Evolutionary conservation across 805 yeast species (phyloP), one percentile per base, ranked within the genome.

Genomic region (Suhomyces xylopsoci): DNA sequence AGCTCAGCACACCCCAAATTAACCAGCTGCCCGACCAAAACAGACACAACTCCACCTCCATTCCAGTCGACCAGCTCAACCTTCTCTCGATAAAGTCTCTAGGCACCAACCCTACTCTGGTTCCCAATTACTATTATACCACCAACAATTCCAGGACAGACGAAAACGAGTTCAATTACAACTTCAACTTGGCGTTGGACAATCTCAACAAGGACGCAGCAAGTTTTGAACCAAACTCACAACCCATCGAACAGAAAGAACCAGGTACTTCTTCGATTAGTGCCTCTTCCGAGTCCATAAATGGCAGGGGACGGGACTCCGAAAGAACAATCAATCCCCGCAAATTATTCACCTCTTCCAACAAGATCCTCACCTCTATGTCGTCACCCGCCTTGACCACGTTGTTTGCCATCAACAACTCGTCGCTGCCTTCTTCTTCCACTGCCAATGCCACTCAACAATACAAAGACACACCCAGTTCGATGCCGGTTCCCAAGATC

Each of bases 241-340:
- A 20, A 20, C 20, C 20, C 3, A 15, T 15, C 4, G 24, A 38
- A 38, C 42, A 38, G 3, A 38, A 38, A 12, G 42, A 17, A 38
- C 4, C 32, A 5, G 32, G 32, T 10, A 12, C 32, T 28, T 4
- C 32, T 12, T 12, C 32, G 2, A 10, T 28, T 10, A 12, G 32
- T 10, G 5, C n/a, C 12, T 12, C 32, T 12, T 12, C 32, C 32
- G 32, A 28, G 12, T 12, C 14, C n/a, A 28, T 28, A 10, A 28
- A 28, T 28, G 32, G 32, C 19, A 7, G 5, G 41, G 41, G 41
- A 8, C 28, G 40, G 7, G 48, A 46, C n/a, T 12, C 44, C 34
- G 53, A 48, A 17, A 28, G 45, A 10, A 57, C 60, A 17, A 56
- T 57, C 34, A 57, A 57, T 44, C 60, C 60, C 3, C 51, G 58